Evolutionary conservation across 164 flowering plant genomes (phyloP), one percentile per base, ranked within the genome.

Genomic region (Macadamia tetraphylla): DNA sequence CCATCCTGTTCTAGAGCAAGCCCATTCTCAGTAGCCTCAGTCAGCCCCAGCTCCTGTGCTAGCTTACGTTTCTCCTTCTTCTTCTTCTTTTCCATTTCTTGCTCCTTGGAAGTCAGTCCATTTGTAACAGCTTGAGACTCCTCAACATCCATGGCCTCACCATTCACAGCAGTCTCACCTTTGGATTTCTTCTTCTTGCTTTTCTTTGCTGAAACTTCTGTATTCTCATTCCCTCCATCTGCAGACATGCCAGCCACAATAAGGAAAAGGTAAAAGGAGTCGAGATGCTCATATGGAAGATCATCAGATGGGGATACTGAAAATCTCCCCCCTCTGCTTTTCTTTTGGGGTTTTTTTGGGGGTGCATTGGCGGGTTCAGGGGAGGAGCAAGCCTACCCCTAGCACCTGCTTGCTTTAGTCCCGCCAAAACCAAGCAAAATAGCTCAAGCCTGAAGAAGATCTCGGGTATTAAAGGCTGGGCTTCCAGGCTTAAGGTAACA

Each of bases 171-270:
- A 17, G 66, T 68, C 30, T 68, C 77, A 31, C 64, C 60, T 68
- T 87, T 85, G 8, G 82, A 71, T 66, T 84, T 85, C 84, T 83
- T 86, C 64, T 84, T 86, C 84, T 88, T 85, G 74, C 81, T 82
- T 71, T 89, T 89, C 83, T 84, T 87, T 42, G 12, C 73, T 6
- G 85, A 68, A 62, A 64, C 67, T 60, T 78, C 79, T 31, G 66
- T 53, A n/a, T 81, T 80, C 35, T 73, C 77, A 10, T 8, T 43
- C 44, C 75, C 81, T 57, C 52, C 71, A 69, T 73, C 87, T 83
- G 79, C 51, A 64, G 12, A 44, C 46, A 46, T 53, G 1, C 12
- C 48, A 68, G 42, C 56, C 58, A 69, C 14, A 31, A 62, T 15
- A n/a, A 40, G 10, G 4, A 53, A 53, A 46, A 46, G 51, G 51